Base-by-base conservation (phyloP, 2,329 filamentous ascomycete genomes). In the Massarina eburnea region DNA sequence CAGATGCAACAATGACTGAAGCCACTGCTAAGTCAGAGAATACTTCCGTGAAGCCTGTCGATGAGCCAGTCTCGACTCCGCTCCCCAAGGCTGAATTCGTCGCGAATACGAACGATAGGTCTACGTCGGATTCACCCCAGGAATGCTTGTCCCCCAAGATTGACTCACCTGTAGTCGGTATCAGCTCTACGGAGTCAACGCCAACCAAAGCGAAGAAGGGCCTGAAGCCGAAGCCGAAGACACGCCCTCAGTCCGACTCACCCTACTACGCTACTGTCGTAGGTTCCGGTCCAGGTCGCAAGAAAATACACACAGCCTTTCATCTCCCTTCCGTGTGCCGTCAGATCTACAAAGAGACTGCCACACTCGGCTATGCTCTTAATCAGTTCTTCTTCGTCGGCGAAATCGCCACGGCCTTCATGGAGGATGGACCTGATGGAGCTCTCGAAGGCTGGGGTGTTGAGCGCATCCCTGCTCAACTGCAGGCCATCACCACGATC, bases 321-420 rank as follows among this genome's bases (percentile, higher is more conserved):
- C 40, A 41, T 30, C 45, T 57, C 14, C 49, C 49, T 0, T 18
- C 45, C 26, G 40, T 49, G 9, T 52, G 49, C 21, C 54, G 54
- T 8, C 43, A 46, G 10, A 47, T 53, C 18, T 52, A 57, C 37
- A 15, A n/a, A 8, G 54, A 57, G 34, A 53, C 55, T 1, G 41
- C 48, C 4, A 48, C 41, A 12, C 35, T 54, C 1, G 38, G 35
- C 41, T 58, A 55, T 35, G 18, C 24, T 3, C 34, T 29, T 21
- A 50, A 48, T 27, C 44, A 32, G 4, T 55, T 57, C 48, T 20
- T 46, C 15, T 34, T 54, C 38, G 36, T 19, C 4, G 30, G 37
- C 21, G 27, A 41, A 17, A n/a, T 48, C 10, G 10, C 29, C 3
- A 3, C n/a, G 45, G 45, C 33, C 19, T 19, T 15, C 30, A 30